Evolutionary conservation across 345 rosid species (phyloP), one percentile per base, ranked within the genome.

Genomic region (Populus tremula): DNA sequence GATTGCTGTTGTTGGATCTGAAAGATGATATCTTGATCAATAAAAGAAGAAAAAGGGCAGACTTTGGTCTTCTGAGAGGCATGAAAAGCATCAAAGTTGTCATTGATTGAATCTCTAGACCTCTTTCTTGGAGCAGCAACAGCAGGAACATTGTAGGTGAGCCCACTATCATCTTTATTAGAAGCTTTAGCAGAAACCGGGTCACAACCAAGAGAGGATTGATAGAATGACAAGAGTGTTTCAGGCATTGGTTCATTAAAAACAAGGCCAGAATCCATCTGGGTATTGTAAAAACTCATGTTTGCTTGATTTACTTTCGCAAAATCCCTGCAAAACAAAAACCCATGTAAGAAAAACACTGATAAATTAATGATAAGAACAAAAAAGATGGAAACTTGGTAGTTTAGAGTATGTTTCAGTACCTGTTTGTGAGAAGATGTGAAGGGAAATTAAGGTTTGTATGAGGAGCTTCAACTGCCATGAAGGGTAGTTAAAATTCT

Each of bases 391-490:
- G 69, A 39, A 4, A 18, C 41, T 36, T 4, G 6, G 33, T 5
- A 23, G 25, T 3, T 21, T n/a, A 11, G 53, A 14, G 16, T 10
- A 3, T 56, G 50, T 69, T 21, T 12, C 3, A 25, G 50, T 82
- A 87, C 89, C 85, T 85, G 70, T 84, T 81, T 47, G 85, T 4
- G 80, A 82, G 29, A 13, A 86, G 70, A 69, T 85, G 90, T 23
- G 90, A 80, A 59, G 91, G 71, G 82, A 86, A 78, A 41, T 18
- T 35, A 5, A 84, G 79, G 83, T 83, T 82, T 45, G 84, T 83
- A 71, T 84, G 86, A 10, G 62, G 83, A 74, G 92, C 86, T 80
- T 90, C 87, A 71, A 90, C 86, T 73, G 91, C 92, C 94, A 89
- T 90, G 73, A 71, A 41, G 35, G 35, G 20, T 67, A 4, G 76